Base-by-base conservation (phyloP, 2,329 filamentous ascomycete genomes). In the Gremmenia infestans region DNA sequence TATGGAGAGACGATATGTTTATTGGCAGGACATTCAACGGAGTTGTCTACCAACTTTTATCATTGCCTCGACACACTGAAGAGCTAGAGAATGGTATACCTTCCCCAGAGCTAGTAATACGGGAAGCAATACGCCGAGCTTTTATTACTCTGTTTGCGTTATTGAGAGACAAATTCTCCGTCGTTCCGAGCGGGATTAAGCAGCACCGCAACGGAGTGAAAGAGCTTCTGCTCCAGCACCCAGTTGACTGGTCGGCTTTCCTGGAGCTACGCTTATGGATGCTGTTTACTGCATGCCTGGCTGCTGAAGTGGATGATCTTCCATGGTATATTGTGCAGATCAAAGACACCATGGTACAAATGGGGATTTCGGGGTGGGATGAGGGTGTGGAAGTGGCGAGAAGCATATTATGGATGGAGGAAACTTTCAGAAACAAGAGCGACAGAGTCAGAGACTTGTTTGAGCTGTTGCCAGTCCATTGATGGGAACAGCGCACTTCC, bases 221-320 rank as follows among this genome's bases (percentile, higher is more conserved):
- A 50, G 65, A 60, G 52, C 37, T 52, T 32, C 48, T 58, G 45
- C 35, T 43, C 32, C 14, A 19, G 28, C n/a, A 32, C 23, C 7
- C 19, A 47, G 42, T 47, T 40, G 37, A 40, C 37, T 40, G 37
- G 37, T 40, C 37, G n/a, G 37, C 14, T 17, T n/a, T 40, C n/a
- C 37, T 40, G 7, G 37, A 40, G 7, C 37, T 40, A 17, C 37
- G 37, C n/a, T 17, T 40, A 2, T 40, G 37, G 37, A 11, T 40
- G 5, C 37, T 40, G 14, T 3, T 40, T 9, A 40, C 37, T 40
- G 37, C 37, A n/a, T 15, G 14, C n/a, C 37, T 40, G 14, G 37
- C 37, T 8, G 14, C 37, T n/a, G 37, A 17, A 9, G 37, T n/a
- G 5, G n/a, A 17, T 40, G 37, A n/a, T 3, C 14, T 17, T 40